Percentiles rank a stretch among this genome's conserved stretches.
Conservation (phyloP, 768 basidiomycete species). For the Leccinum rimulosum region DNA sequence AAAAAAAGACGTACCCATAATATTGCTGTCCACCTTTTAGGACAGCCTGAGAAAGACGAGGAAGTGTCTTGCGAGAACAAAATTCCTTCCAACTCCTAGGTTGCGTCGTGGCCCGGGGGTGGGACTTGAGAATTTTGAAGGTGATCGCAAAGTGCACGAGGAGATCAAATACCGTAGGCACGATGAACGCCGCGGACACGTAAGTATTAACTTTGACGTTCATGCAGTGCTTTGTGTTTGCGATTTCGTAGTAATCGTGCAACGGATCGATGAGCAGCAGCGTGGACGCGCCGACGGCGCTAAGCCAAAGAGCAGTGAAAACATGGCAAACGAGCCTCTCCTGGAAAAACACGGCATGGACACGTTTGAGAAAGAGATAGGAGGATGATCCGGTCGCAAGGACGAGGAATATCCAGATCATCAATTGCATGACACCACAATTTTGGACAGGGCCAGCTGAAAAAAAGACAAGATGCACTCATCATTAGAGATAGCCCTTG, state of each 20-base stretch:
- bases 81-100: slow-evolving; percentile 17
- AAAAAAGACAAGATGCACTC: background rate
- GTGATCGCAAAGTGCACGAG: slow-evolving; percentile 35
- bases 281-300: slow-evolving; percentile 23
- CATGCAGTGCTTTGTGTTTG: slow-evolving; percentile 34
- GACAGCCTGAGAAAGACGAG: slow-evolving; percentile 32
- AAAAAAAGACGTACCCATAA: slow-evolving; percentile 30
- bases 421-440: slow-evolving; percentile 19
- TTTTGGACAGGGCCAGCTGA: slow-evolving; percentile 23
- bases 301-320: slow-evolving; percentile 36
- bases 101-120: slow-evolving; percentile 6
- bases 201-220: slow-evolving; percentile 22
- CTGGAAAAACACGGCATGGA: slow-evolving; percentile 34
- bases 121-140: slow-evolving; percentile 26
- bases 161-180: slow-evolving; percentile 32
- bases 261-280: slow-evolving; percentile 26
- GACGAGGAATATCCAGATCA: slow-evolving; percentile 17
- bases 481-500: background rate
- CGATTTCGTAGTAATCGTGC: slow-evolving; percentile 27
- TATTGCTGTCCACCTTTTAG: slow-evolving; percentile 40
- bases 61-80: slow-evolving; percentile 24
- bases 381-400: slow-evolving; percentile 29
- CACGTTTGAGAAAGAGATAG: slow-evolving; percentile 38
- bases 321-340: slow-evolving; percentile 17
- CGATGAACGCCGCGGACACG: slow-evolving; percentile 27